phyloP scores from a whole-genome alignment of 2,329 filamentous ascomycete species.

The Leptographium flavum region DNA sequence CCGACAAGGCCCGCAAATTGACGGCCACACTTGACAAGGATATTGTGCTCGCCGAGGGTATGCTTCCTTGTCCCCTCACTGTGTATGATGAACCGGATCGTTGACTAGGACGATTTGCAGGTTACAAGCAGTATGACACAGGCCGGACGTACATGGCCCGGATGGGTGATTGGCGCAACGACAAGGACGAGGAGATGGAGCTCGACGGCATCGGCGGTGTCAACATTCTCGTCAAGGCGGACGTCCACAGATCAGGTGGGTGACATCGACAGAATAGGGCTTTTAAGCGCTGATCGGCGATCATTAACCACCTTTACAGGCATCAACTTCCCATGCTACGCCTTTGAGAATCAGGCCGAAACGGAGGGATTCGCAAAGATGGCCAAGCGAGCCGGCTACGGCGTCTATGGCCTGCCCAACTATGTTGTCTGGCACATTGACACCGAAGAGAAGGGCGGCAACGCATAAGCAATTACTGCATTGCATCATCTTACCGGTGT shows the following conservation, averaged over 20 bases:
- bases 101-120: conserved; percentile 23
- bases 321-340: conserved; percentile 93
- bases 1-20: conserved; percentile 66
- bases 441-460: conserved; percentile 86
- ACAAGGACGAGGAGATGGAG: conserved; percentile 84
- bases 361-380: conserved; percentile 98
- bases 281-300: no score
- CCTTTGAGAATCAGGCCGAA: conserved; percentile 97
- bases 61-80: background rate
- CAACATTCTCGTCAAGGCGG: conserved; percentile 93
- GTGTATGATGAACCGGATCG: conserved; percentile 7
- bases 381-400: conserved; percentile 90
- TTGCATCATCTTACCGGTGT: background rate
- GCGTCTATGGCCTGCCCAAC: conserved; percentile 84
- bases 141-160: conserved; percentile 78
- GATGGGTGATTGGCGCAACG: conserved; percentile 83
- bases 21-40: conserved; percentile 62
- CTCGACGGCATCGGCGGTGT: conserved; percentile 95
- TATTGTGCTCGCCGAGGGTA: conserved; percentile 76
- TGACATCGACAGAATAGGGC: conserved; percentile 3
- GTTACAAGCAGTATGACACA: conserved; percentile 88
- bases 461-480: conserved; percentile 22
- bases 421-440: conserved; percentile 99
- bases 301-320: no score
- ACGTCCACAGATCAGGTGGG: conserved; percentile 86